Evolutionary conservation across 495 filamentous ascomycete species (phyloP).

Genomic region (Lasiosphaeria hispida): DNA sequence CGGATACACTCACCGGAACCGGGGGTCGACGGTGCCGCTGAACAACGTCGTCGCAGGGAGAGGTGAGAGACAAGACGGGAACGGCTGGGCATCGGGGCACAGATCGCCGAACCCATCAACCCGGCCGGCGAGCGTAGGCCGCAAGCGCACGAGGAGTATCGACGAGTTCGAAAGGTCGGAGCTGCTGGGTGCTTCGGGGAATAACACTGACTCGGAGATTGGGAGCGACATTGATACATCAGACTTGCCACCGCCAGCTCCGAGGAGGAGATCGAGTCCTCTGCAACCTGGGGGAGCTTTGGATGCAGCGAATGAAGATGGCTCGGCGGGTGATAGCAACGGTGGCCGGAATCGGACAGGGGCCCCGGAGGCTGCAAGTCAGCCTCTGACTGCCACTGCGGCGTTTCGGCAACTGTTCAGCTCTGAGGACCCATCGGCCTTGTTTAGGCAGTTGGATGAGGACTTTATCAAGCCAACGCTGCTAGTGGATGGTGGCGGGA

Average conservation of each 20-base stretch:
- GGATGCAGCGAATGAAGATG: neutral
- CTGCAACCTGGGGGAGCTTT: constrained; percentile 37
- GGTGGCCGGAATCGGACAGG: constrained; percentile 17
- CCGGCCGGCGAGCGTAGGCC: constrained; percentile 45
- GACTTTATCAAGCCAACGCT: constrained; percentile 94
- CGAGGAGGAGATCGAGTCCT: constrained; percentile 53
- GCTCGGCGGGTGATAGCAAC: constrained; percentile 25
- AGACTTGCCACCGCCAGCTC: constrained; percentile 53
- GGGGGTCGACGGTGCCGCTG: constrained; percentile 54
- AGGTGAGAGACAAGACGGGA: constrained; percentile 27
- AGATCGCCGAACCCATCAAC: constrained; percentile 43
- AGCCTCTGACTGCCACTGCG: constrained; percentile 65
- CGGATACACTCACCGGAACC: constrained; percentile 57
- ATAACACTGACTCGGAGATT: constrained; percentile 59
- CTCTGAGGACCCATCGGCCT: constrained; percentile 81
- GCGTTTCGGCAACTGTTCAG: constrained; percentile 64
- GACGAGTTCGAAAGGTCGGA: constrained; percentile 62
- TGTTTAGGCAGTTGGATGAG: constrained; percentile 93
- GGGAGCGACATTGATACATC: constrained; percentile 66
- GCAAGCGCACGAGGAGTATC: constrained; percentile 42
- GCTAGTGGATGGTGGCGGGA: constrained; percentile 65
- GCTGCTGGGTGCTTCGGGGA: constrained; percentile 57
- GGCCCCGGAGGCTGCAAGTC: constrained; percentile 24
- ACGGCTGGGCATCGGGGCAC: constrained; percentile 54
- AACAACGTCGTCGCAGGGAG: constrained; percentile 44